Conservation (phyloP, 306 rosid genomes). For the Quercus suber region DNA sequence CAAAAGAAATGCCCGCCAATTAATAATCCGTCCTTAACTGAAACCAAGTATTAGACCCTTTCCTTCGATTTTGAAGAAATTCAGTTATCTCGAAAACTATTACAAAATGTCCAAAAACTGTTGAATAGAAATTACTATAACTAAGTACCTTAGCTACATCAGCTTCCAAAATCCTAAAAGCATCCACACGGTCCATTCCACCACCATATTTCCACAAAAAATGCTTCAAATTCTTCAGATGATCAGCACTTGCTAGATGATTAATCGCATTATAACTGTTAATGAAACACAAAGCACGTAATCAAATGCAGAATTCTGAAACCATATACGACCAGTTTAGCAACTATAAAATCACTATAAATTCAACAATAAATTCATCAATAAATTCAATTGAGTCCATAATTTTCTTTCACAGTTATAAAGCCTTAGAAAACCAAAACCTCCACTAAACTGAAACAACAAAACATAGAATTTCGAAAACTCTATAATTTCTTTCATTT, state of each 20-base stretch:
- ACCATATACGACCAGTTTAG: background rate
- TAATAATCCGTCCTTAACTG: constrained; percentile 9
- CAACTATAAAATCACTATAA: background rate
- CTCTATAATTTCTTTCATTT: background rate
- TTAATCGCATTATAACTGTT: constrained; percentile 66
- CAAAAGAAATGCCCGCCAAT: constrained; percentile 15
- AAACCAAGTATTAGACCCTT: too few species aligned
- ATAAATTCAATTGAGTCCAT: background rate
- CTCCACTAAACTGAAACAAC: background rate
- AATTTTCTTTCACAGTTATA: background rate
- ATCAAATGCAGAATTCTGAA: background rate
- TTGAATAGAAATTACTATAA: background rate
- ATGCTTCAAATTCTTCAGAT: constrained; percentile 78
- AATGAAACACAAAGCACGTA: background rate
- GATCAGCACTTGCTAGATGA: constrained; percentile 69
- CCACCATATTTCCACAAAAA: constrained; percentile 84
- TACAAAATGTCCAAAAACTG: background rate
- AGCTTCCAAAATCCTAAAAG: constrained; percentile 50
- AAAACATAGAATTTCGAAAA: background rate
- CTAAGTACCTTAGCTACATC: constrained; percentile 59
- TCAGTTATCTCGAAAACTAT: background rate
- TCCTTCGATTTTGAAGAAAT: too few species aligned
- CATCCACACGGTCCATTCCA: constrained; percentile 39
- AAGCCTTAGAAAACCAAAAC: background rate
- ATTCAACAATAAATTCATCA: background rate